These are phyloP conservation scores for Trichoderma cornu-damae DNA, from an alignment of 2,329 filamentous ascomycete species.

Conservation along the genomic window DNA sequence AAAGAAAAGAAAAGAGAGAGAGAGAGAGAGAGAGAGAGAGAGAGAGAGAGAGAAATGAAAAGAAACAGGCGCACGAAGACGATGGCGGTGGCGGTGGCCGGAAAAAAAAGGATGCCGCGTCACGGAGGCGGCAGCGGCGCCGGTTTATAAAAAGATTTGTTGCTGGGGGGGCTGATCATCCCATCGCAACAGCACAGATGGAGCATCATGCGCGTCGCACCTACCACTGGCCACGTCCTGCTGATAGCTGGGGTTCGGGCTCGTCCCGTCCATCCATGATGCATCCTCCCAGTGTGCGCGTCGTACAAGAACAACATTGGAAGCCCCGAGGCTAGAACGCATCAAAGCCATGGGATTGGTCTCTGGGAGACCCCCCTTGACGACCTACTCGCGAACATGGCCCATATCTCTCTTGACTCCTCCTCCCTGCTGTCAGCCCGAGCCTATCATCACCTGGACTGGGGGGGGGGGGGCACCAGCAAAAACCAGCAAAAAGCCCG, in stretches of 20 bases:
- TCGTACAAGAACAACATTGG: constrained; percentile 4
- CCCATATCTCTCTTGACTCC: constrained; percentile 9
- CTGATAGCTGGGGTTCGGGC: too few species aligned
- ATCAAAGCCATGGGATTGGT: background rate
- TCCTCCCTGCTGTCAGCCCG: background rate
- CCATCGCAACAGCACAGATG: too few species aligned
- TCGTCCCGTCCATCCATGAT: background rate
- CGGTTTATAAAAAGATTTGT: background rate
- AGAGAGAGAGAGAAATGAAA: background rate
- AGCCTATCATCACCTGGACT: constrained; percentile 8
- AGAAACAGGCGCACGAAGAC: background rate
- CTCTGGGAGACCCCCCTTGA: background rate
- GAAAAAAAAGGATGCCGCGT: background rate
- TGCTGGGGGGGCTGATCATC: background rate
- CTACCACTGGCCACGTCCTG: too few species aligned
- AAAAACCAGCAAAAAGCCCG: constrained; percentile 7
- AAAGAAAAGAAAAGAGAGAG: background rate
- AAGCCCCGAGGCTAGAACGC: constrained; percentile 5
- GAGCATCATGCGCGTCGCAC: too few species aligned
- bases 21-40: background rate
- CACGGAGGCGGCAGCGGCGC: background rate
- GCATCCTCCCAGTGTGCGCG: background rate
- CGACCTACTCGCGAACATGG: background rate
- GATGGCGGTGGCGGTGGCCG: background rate
- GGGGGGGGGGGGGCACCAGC: background rate